A percentile compares a stretch with the other conserved stretches of the same genome.
These are phyloP conservation scores for Phialocephala sp. DNA, from an alignment of 2,329 filamentous ascomycete species.

Conservation along the genomic window DNA sequence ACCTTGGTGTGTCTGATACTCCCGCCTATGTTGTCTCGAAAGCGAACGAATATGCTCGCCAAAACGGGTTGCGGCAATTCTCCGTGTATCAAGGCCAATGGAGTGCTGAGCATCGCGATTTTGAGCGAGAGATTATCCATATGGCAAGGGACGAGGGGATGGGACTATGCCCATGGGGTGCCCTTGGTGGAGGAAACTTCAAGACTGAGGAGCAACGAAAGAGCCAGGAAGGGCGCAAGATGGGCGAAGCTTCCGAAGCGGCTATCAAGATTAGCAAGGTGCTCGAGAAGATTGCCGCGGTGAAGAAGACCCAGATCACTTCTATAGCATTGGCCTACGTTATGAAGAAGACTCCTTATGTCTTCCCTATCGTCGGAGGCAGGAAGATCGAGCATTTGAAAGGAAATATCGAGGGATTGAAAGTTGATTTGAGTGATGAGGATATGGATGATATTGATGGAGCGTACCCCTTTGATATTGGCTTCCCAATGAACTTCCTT, in stretches of 20 bases:
- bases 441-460: conserved; percentile 71
- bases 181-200: conserved; percentile 56
- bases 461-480: conserved; percentile 65
- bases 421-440: conserved; percentile 60
- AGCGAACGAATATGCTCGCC: conserved; percentile 71
- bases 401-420: conserved; percentile 71
- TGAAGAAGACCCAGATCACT: conserved; percentile 62
- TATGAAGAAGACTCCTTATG: conserved; percentile 72
- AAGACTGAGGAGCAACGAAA: conserved; percentile 54
- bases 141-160: conserved; percentile 65
- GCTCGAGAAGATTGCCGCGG: conserved; percentile 62
- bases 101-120: conserved; percentile 66
- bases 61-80: conserved; percentile 73
- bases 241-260: conserved; percentile 50
- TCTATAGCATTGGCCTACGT: conserved; percentile 75
- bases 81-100: conserved; percentile 71
- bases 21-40: conserved; percentile 73
- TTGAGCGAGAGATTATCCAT: conserved; percentile 65
- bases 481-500: conserved; percentile 70
- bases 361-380: conserved; percentile 76
- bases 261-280: conserved; percentile 59
- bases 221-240: conserved; percentile 45
- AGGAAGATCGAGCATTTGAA: conserved; percentile 73
- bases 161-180: conserved; percentile 62
- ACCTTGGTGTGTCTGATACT: conserved; percentile 70